Base-by-base conservation (phyloP, 192 early-diverging fungal genomes). In the Coemansia sp. region DNA sequence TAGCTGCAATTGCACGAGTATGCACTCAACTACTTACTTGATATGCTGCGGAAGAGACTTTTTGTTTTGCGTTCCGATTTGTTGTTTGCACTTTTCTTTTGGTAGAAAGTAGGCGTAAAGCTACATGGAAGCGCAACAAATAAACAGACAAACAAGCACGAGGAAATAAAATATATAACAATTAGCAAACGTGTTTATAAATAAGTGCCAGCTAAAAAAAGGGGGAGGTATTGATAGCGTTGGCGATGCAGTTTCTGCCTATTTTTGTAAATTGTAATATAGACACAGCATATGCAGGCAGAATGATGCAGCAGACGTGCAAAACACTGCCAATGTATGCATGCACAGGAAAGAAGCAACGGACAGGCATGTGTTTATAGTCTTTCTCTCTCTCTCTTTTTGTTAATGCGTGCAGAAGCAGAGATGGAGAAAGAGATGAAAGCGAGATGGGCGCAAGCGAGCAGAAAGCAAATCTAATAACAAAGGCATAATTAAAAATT, bases 251-350 rank as follows among this genome's bases (percentile, higher is more conserved):
- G 39, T 3, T 4, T 2, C 13, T 42, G 9, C 22, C 22, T 51
- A 7, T 50, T 51, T 51, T 51, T 51, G 34, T 36, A n/a, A 39
- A 54, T 22, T 36, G 34, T 23, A 56, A 19, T n/a, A 13, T 23
- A 29, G 29, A 22, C 11, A 56, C n/a, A 56, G 20, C 29, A 24
- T 10, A 19, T 34, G 32, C 6, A 23, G 22, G 6, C 9, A 39
- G 20, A 10, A 56, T 22, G n/a, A 24, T 22, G 16, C 9, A 22
- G 29, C 22, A 24, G 24, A 34, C 4, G 55, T 32, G 55, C 34
- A 56, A 56, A 19, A 25, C 34, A 56, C 32, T 56, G 55, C 22
- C 32, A 56, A 56, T 56, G 55, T 56, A 56, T 56, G 55, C 34
- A 36, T 32, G 20, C n/a, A 32, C 11, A 56, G 22, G 20, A 20